Percentiles rank a stretch among this genome's conserved stretches.
Evolutionary conservation across 2,329 filamentous ascomycete genomes (phyloP).

Genomic region (Neopestalotiopsis clavispora): DNA sequence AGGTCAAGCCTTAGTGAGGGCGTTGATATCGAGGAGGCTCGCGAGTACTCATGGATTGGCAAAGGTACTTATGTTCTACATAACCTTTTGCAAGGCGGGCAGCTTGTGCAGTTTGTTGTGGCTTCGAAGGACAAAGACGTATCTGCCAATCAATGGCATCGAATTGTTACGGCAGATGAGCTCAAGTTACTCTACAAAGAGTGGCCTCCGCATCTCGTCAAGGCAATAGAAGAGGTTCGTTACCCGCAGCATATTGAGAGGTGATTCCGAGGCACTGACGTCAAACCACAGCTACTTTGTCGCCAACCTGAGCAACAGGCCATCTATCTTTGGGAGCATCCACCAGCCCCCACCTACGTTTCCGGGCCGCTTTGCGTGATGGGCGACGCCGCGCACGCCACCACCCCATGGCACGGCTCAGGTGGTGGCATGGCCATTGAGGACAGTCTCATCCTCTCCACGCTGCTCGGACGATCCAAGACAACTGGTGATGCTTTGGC

Average conservation of each 20-base stretch:
- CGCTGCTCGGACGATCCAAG: constrained; percentile 23
- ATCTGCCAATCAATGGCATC: constrained; percentile 25
- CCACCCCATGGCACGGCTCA: constrained; percentile 10
- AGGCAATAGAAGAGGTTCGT: constrained; percentile 28
- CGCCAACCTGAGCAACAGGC: constrained; percentile 24
- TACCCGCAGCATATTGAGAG: neutral
- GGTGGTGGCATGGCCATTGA: constrained; percentile 16
- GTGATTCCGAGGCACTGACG: neutral
- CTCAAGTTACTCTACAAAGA: constrained; percentile 24
- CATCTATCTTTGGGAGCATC: constrained; percentile 32
- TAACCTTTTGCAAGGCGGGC: constrained; percentile 24
- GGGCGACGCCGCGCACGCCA: constrained; percentile 17
- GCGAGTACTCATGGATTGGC: constrained; percentile 29
- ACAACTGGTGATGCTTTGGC: constrained; percentile 18
- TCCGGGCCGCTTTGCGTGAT: constrained; percentile 6
- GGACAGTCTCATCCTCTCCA: constrained; percentile 19
- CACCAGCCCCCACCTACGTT: constrained; percentile 3
- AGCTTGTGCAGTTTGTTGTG: constrained; percentile 28
- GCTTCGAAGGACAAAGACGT: constrained; percentile 22
- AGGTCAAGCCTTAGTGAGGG: constrained; percentile 23
- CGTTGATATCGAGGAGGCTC: constrained; percentile 25
- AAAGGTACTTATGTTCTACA: constrained; percentile 22
- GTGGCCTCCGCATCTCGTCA: constrained; percentile 26
- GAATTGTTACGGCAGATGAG: constrained; percentile 23
- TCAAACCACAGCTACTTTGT: constrained; percentile 25